phyloP scores from a whole-genome alignment of 768 basidiomycete genomes.

The Leccinum subtestaceum region DNA sequence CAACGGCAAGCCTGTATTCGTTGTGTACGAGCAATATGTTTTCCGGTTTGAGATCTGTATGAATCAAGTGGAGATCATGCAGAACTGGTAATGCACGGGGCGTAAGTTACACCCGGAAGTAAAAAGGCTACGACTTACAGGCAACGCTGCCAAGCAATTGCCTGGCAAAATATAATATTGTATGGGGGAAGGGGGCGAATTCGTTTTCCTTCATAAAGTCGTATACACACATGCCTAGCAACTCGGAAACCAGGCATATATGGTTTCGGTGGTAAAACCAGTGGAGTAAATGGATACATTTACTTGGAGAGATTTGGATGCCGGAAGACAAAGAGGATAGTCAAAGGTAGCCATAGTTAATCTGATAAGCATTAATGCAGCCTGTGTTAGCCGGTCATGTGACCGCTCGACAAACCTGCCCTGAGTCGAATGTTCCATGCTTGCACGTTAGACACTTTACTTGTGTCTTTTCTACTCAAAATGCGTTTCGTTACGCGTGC shows the following conservation, averaged over 20 bases:
- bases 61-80: constrained; percentile 86
- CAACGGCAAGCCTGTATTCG: constrained; percentile 59
- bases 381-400: constrained; percentile 11
- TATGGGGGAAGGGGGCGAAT: constrained; percentile 94
- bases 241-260: constrained; percentile 93
- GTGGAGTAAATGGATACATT: constrained; percentile 94
- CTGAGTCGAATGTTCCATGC: constrained; percentile 22
- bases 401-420: constrained; percentile 23
- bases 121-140: constrained; percentile 56
- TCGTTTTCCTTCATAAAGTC: constrained; percentile 98
- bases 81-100: constrained; percentile 55
- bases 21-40: constrained; percentile 94
- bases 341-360: constrained; percentile 4
- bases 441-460: background rate
- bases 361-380: background rate
- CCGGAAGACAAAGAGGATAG: constrained; percentile 48
- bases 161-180: constrained; percentile 89
- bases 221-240: constrained; percentile 96
- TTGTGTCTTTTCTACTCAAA: background rate
- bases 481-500: constrained; percentile 37
- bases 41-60: constrained; percentile 99
- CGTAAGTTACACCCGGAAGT: background rate
- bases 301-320: constrained; percentile 60
- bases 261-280: constrained; percentile 98
- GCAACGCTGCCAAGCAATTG: constrained; percentile 91